A percentile compares a stretch with the other conserved stretches of the same genome.
These are phyloP conservation scores for Aspergillus flavus DNA, from an alignment of 2,329 filamentous ascomycete species.

Conservation along the genomic window DNA sequence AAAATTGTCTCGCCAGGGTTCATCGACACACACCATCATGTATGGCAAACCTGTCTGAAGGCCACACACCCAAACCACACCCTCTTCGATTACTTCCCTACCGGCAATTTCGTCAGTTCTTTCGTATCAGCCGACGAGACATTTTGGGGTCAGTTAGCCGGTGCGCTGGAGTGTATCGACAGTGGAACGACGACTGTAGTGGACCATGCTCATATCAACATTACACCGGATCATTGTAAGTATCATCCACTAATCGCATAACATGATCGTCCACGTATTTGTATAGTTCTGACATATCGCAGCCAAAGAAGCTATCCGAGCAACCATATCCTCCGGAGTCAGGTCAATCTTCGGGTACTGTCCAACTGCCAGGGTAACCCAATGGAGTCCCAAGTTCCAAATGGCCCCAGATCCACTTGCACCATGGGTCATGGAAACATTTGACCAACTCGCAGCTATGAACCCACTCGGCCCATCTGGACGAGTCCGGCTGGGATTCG, in stretches of 20 bases:
- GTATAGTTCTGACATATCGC: neutral
- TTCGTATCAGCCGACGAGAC: conserved; percentile 42
- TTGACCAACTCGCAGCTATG: conserved; percentile 19
- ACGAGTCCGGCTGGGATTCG: conserved; percentile 31
- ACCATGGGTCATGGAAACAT: conserved; percentile 27
- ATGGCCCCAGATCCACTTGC: conserved; percentile 21
- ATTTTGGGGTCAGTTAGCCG: conserved; percentile 46
- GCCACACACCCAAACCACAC: conserved; percentile 42
- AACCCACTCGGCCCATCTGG: conserved; percentile 27
- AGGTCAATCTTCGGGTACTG: conserved; percentile 32
- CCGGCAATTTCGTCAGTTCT: conserved; percentile 9
- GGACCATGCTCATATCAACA: conserved; percentile 36
- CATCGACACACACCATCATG: conserved; percentile 44
- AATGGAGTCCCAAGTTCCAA: conserved; percentile 25
- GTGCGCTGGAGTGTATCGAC: conserved; percentile 26
- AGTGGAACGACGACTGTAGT: conserved; percentile 31
- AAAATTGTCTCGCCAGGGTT: conserved; percentile 38
- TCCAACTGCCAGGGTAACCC: conserved; percentile 21
- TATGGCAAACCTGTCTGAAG: conserved; percentile 50
- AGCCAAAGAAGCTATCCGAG: conserved; percentile 26
- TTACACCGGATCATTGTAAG: conserved; percentile 28
- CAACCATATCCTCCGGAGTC: conserved; percentile 32
- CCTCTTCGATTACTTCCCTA: conserved; percentile 44
- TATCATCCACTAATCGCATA: neutral
- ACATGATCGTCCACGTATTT: neutral